Evolutionary conservation across 352 stramenopile genomes (phyloP).

Genomic region (Discostella stelligera): DNA sequence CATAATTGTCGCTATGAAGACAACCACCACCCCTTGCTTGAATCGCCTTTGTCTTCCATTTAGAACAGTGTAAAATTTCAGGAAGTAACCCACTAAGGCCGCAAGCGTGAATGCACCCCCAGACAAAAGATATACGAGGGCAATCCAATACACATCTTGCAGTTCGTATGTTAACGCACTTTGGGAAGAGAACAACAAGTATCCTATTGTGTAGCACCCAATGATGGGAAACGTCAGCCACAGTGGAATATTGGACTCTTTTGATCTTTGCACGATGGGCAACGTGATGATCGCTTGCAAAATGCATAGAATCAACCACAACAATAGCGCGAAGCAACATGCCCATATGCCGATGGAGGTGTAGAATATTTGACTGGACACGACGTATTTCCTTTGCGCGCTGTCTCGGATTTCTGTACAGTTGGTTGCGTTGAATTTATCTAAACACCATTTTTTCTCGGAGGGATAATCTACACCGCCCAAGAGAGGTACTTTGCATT

Average conservation of each 20-base stretch:
- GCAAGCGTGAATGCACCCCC: constrained; percentile 60
- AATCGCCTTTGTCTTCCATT: constrained; percentile 64
- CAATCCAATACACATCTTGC: constrained; percentile 56
- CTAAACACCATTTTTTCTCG: constrained; percentile 60
- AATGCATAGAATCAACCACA: constrained; percentile 59
- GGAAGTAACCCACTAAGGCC: constrained; percentile 51
- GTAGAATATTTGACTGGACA: constrained; percentile 47
- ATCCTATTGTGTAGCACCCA: constrained; percentile 51
- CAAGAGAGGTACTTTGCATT: constrained; percentile 57
- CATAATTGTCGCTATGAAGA: constrained; percentile 65
- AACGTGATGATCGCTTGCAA: constrained; percentile 74
- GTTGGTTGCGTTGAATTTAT: constrained; percentile 54
- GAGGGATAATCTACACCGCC: constrained; percentile 39
- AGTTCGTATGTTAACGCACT: constrained; percentile 28
- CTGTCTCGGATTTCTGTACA: constrained; percentile 58
- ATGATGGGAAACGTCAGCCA: constrained; percentile 70
- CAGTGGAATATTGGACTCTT: constrained; percentile 73
- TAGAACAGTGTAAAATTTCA: constrained; percentile 60
- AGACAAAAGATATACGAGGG: constrained; percentile 52
- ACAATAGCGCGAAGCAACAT: constrained; percentile 47
- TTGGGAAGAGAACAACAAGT: constrained; percentile 51
- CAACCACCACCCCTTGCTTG: constrained; percentile 56
- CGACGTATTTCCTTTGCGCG: constrained; percentile 49
- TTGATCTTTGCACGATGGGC: constrained; percentile 75
- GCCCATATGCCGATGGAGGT: constrained; percentile 52